Evolutionary conservation across 2,329 filamentous ascomycete genomes (phyloP).

Genomic region (Blastomyces emzantsi): DNA sequence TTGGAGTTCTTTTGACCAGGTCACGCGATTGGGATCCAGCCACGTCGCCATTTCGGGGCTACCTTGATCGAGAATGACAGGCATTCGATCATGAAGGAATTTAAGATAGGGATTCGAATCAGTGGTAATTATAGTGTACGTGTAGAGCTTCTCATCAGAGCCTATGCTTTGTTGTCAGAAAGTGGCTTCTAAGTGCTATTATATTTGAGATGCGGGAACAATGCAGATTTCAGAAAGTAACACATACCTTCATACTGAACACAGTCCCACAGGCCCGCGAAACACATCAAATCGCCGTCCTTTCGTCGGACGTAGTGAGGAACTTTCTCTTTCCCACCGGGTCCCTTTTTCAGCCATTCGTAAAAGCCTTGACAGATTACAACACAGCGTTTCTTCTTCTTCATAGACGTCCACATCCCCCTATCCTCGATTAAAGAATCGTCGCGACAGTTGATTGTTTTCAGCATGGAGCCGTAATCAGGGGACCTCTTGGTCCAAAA

Average conservation of each 20-base stretch:
- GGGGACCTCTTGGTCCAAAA: constrained; percentile 86
- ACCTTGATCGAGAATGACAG: constrained; percentile 73
- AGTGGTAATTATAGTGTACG: constrained; percentile 91
- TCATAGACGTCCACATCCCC: constrained; percentile 91
- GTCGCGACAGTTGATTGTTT: constrained; percentile 90
- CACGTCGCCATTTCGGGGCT: constrained; percentile 62
- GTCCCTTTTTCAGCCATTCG: constrained; percentile 80
- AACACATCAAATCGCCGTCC: constrained; percentile 75
- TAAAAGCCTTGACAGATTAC: constrained; percentile 89
- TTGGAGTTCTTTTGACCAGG: constrained; percentile 75
- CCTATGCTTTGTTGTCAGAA: constrained; percentile 30
- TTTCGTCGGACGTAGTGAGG: constrained; percentile 76
- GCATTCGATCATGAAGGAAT: constrained; percentile 93
- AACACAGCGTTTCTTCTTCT: constrained; percentile 77
- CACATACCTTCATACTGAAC: constrained; percentile 64
- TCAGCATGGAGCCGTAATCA: constrained; percentile 66
- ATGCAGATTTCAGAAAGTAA: not conserved
- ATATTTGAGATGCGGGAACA: not conserved
- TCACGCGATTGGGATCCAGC: constrained; percentile 63
- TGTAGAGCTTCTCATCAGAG: constrained; percentile 63
- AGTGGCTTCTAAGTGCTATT: not conserved
- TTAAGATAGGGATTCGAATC: constrained; percentile 70
- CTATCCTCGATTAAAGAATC: constrained; percentile 68
- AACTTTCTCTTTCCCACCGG: constrained; percentile 64
- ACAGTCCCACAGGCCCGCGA: constrained; percentile 88